phyloP scores from a whole-genome alignment of 768 basidiomycete genomes.

The Mycena albidolilacea region DNA sequence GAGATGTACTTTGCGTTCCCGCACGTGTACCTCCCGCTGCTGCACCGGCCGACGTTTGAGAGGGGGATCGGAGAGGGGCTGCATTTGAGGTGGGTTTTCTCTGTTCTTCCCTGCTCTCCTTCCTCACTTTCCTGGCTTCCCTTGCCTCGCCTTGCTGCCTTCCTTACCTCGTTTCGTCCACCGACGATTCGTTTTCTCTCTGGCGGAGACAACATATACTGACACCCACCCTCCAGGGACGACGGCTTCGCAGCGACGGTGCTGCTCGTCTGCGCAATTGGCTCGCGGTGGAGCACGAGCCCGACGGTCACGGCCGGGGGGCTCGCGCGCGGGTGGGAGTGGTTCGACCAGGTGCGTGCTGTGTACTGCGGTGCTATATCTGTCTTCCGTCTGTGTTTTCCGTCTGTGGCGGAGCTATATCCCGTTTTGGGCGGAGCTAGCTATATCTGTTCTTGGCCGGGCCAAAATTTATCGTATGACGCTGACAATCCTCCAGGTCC shows the following conservation, averaged over 20 bases:
- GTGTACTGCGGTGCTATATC: no score
- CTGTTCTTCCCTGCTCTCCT: not conserved
- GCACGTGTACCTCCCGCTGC: slow-evolving; percentile 75
- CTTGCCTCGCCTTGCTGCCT: not conserved
- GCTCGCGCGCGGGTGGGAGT: slow-evolving; percentile 74
- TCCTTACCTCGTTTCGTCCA: not conserved
- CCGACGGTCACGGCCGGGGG: slow-evolving; percentile 56
- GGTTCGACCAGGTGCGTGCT: slow-evolving; percentile 70
- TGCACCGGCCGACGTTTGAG: slow-evolving; percentile 82
- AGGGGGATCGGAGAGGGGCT: slow-evolving; percentile 61
- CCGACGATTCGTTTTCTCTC: no score
- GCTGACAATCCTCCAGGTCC: slow-evolving; percentile 38
- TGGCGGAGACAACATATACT: not conserved
- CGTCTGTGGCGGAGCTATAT: no score
- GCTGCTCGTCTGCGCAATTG: slow-evolving; percentile 81
- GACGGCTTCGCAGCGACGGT: slow-evolving; percentile 70
- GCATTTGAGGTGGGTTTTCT: slow-evolving; percentile 52
- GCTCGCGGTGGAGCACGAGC: slow-evolving; percentile 71
- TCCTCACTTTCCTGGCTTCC: not conserved
- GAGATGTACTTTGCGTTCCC: slow-evolving; percentile 74
- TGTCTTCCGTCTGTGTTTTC: no score
- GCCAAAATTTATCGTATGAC: no score
- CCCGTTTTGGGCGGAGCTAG: no score
- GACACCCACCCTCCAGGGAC: slow-evolving; percentile 47
- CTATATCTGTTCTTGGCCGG: no score